phyloP scores from a whole-genome alignment of 2,329 filamentous ascomycete genomes.

The Phyllosticta citrichinensis region DNA sequence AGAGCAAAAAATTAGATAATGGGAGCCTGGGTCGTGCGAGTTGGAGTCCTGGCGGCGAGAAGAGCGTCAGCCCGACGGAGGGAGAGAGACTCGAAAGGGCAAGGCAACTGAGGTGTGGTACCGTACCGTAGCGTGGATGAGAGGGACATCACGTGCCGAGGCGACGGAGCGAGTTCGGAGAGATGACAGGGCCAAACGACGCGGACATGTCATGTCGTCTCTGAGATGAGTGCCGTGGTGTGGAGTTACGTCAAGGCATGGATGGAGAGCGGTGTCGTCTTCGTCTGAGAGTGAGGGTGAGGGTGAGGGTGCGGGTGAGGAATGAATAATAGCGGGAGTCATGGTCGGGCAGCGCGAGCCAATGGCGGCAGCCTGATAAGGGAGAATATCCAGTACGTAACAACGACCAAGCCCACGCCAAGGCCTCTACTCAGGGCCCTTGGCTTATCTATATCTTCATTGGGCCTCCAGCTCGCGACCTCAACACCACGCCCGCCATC shows the following conservation, averaged over 20 bases:
- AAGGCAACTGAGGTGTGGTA: background rate
- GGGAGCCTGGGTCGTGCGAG: slow-evolving; percentile 4
- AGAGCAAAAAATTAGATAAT: slow-evolving; percentile 9
- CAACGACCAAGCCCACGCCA: slow-evolving; percentile 10
- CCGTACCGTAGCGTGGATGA: no score
- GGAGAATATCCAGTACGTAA: slow-evolving; percentile 11
- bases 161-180: background rate
- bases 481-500: slow-evolving; percentile 8
- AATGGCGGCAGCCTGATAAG: slow-evolving; percentile 3
- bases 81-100: background rate
- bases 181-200: background rate
- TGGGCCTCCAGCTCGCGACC: background rate
- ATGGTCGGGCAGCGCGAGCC: slow-evolving; percentile 1
- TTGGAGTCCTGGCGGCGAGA: background rate
- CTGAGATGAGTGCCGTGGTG: no score
- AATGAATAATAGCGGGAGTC: background rate
- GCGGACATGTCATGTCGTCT: background rate
- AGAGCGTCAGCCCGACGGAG: background rate
- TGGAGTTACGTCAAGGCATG: slow-evolving; percentile 6
- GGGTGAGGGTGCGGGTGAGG: background rate
- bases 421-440: background rate
- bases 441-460: background rate
- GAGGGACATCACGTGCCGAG: background rate
- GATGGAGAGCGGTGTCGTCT: no score
- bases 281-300: background rate